Conservation (phyloP, 2,329 filamentous ascomycete species). For the Ascochyta clinopodiicola region DNA sequence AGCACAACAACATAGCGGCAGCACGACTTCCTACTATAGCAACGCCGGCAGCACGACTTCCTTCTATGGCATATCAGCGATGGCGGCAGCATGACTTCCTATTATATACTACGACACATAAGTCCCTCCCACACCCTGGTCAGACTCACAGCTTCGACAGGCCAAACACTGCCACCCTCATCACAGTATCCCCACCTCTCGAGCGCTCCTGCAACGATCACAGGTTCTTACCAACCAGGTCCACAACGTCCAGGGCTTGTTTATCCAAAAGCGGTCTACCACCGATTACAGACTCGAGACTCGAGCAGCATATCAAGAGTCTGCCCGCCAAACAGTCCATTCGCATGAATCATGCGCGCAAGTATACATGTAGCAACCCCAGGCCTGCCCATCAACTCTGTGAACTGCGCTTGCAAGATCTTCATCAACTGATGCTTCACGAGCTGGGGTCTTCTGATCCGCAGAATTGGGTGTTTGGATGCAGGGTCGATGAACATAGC, state of each 20-base stretch:
- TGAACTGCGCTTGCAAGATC: not conserved
- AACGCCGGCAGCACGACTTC: too few species aligned
- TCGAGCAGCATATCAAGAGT: constrained; percentile 9
- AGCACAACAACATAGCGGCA: too few species aligned
- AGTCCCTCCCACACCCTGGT: not conserved
- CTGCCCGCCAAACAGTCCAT: not conserved
- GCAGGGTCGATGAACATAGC: not conserved
- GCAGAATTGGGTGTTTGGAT: not conserved
- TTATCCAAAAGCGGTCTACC: constrained; percentile 7
- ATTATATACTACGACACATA: too few species aligned
- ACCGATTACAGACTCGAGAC: not conserved
- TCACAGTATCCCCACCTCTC: too few species aligned
- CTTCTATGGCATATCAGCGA: not conserved
- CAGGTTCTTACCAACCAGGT: not conserved
- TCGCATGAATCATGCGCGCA: not conserved
- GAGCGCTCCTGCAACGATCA: too few species aligned
- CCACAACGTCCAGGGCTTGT: not conserved
- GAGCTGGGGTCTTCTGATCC: not conserved
- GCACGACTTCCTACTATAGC: not conserved
- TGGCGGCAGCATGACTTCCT: too few species aligned
- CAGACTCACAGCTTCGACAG: not conserved
- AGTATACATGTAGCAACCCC: constrained; percentile 2
- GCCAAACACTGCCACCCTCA: not conserved
- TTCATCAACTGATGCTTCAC: constrained; percentile 1
- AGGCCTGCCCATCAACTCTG: not conserved